These are phyloP conservation scores for Apium graveolens DNA, from an alignment of 129 eudicot genomes.

Conservation along the genomic window DNA sequence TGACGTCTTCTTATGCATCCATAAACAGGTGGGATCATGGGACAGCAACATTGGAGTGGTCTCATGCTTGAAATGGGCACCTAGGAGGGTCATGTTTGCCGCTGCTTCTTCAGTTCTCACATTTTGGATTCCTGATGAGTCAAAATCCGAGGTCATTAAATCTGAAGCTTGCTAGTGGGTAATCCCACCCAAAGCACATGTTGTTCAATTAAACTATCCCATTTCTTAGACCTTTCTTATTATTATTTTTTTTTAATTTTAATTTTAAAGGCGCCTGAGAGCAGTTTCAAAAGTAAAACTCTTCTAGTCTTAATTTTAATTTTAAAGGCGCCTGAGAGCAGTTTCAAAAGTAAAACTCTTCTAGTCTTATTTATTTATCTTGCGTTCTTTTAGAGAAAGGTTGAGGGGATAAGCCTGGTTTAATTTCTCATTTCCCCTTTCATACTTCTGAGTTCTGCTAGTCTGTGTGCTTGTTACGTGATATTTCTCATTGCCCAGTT, in stretches of 20 bases:
- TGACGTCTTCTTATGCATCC: background rate
- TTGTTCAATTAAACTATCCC: background rate
- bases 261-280: background rate
- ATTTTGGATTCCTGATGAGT: constrained; percentile 70
- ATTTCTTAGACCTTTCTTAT: background rate
- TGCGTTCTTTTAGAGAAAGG: too few relatives aligned
- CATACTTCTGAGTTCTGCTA: too few relatives aligned
- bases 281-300: background rate
- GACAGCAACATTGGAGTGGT: constrained; percentile 78
- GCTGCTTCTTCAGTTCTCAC: constrained; percentile 88
- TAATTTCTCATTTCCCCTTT: too few relatives aligned
- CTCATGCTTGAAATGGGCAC: constrained; percentile 92
- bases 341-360: background rate
- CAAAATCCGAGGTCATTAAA: background rate
- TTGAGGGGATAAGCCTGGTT: too few relatives aligned
- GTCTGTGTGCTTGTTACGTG: too few relatives aligned
- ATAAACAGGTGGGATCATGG: constrained; percentile 55
- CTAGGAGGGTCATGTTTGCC: constrained; percentile 84
- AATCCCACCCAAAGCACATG: background rate
- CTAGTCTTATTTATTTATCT: too few relatives aligned
- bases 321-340: background rate
- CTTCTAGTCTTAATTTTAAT: too few relatives aligned
- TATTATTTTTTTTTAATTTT: too few relatives aligned
- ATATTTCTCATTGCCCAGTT: too few relatives aligned
- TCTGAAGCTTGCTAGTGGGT: background rate